phyloP scores from a whole-genome alignment of 1,284 basidiomycete species.

The Papiliotrema laurentii region DNA sequence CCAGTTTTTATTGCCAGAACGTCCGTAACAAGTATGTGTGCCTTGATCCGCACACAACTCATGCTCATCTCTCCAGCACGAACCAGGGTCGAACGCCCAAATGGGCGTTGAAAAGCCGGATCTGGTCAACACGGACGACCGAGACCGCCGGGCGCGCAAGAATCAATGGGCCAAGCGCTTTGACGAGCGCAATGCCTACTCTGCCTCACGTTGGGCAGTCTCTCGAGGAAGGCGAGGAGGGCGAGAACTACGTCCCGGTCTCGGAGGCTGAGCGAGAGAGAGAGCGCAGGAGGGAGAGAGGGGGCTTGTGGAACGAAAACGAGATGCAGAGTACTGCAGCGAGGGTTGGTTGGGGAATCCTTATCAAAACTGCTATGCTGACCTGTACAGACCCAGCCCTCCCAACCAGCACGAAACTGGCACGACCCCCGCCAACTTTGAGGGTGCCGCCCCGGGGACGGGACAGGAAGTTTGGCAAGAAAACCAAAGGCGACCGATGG shows the following conservation, averaged over 20 bases:
- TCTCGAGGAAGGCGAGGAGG: slow-evolving; percentile 70
- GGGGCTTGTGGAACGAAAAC: slow-evolving; percentile 41
- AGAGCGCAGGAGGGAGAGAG: slow-evolving; percentile 25
- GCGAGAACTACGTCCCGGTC: slow-evolving; percentile 40
- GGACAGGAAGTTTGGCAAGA: slow-evolving; percentile 11
- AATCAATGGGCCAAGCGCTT: slow-evolving; percentile 83
- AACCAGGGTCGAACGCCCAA: slow-evolving; percentile 84
- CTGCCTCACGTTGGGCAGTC: slow-evolving; percentile 66
- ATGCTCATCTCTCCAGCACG: slow-evolving; percentile 52
- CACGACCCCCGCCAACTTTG: slow-evolving; percentile 51
- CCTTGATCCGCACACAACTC: neutral
- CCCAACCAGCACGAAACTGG: slow-evolving; percentile 48
- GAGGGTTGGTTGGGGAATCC: too few species aligned
- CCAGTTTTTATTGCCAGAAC: slow-evolving; percentile 90
- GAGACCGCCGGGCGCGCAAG: slow-evolving; percentile 68
- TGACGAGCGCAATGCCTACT: slow-evolving; percentile 71
- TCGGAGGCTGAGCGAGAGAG: slow-evolving; percentile 24
- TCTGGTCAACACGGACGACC: slow-evolving; percentile 70
- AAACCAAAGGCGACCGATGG: slow-evolving; percentile 30
- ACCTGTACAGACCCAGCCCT: slow-evolving; percentile 30
- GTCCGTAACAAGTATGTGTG: slow-evolving; percentile 70
- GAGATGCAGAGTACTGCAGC: slow-evolving; percentile 47
- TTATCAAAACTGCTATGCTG: too few species aligned
- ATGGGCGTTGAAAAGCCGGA: slow-evolving; percentile 88
- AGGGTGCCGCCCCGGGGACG: slow-evolving; percentile 38